A percentile compares a stretch with the other conserved stretches of the same genome.
phyloP scores from a whole-genome alignment of 1,139 yeast genomes.

The Eremothecium gossypii region DNA sequence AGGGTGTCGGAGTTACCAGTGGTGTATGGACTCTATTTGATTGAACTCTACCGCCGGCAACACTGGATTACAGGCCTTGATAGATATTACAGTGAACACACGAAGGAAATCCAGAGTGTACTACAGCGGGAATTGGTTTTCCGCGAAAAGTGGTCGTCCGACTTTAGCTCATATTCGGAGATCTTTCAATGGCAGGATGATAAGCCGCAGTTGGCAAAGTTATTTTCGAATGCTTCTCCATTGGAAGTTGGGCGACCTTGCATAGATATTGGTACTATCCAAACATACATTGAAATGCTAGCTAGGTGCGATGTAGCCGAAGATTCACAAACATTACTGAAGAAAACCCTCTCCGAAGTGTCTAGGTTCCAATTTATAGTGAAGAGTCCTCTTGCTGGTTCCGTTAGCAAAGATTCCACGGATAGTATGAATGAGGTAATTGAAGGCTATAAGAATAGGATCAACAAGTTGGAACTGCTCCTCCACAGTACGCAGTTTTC shows the following conservation, averaged over 20 bases:
- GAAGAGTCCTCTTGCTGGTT: too few relatives aligned
- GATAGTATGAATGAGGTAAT: slow-evolving; percentile 23
- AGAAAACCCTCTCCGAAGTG: neutral
- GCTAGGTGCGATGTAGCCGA: slow-evolving; percentile 21
- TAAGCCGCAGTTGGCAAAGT: neutral
- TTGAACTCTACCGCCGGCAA: slow-evolving; percentile 60
- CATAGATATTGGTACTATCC: slow-evolving; percentile 26
- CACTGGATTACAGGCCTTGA: slow-evolving; percentile 57
- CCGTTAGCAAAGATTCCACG: neutral
- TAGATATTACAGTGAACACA: slow-evolving; percentile 41
- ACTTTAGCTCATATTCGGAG: slow-evolving; percentile 13
- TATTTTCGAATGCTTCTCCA: neutral
- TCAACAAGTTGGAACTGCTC: slow-evolving; percentile 54
- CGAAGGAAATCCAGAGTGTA: slow-evolving; percentile 51
- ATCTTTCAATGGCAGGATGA: neutral
- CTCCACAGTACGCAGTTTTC: slow-evolving; percentile 58
- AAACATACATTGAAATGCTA: slow-evolving; percentile 31
- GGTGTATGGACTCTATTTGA: slow-evolving; percentile 64
- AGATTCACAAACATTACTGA: slow-evolving; percentile 36
- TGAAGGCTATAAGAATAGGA: slow-evolving; percentile 49
- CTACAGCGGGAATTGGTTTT: slow-evolving; percentile 49
- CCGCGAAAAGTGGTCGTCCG: slow-evolving; percentile 56
- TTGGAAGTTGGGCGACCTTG: neutral
- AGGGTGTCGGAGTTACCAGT: slow-evolving; percentile 68
- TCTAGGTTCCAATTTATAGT: neutral